phyloP scores from a whole-genome alignment of 2,329 filamentous ascomycete species.

The Calonectria pseudoturangicola region DNA sequence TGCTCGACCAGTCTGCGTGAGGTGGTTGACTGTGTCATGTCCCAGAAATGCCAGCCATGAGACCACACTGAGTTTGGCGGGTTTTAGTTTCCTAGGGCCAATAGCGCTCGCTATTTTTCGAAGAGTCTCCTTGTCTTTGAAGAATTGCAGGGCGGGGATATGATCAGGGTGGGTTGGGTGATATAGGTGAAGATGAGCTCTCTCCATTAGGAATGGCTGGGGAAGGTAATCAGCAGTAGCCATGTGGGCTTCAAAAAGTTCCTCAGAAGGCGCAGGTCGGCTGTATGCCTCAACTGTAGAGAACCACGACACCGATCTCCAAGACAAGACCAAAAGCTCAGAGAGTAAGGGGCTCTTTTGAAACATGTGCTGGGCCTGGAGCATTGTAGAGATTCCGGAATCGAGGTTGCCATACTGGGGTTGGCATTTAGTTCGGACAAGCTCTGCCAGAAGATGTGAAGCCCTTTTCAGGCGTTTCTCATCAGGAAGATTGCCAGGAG shows the following conservation, averaged over 20 bases:
- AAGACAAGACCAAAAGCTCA: constrained; percentile 63
- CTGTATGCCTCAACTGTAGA: constrained; percentile 71
- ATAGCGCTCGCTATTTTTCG: constrained; percentile 53
- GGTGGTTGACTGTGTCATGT: constrained; percentile 68
- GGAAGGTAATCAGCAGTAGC: constrained; percentile 65
- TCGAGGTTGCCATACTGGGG: constrained; percentile 66
- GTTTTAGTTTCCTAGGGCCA: constrained; percentile 53
- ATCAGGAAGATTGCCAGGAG: constrained; percentile 45
- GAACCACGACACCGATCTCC: constrained; percentile 69
- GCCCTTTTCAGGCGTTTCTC: constrained; percentile 54
- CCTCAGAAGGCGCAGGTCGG: constrained; percentile 65
- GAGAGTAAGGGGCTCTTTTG: constrained; percentile 59
- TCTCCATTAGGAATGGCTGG: constrained; percentile 63
- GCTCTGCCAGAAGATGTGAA: constrained; percentile 59
- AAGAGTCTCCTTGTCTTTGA: constrained; percentile 60
- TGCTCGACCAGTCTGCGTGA: constrained; percentile 63
- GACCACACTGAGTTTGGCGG: constrained; percentile 56
- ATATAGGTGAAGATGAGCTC: constrained; percentile 72
- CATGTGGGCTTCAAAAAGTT: constrained; percentile 72
- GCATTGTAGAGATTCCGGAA: constrained; percentile 68
- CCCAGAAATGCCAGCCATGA: constrained; percentile 64
- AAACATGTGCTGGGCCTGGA: constrained; percentile 67
- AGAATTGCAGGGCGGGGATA: constrained; percentile 67
- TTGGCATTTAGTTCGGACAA: constrained; percentile 66
- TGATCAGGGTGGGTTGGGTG: constrained; percentile 72